These are phyloP conservation scores for Smallanthus sonchifolius DNA, from an alignment of 129 eudicot genomes.

Conservation along the genomic window DNA sequence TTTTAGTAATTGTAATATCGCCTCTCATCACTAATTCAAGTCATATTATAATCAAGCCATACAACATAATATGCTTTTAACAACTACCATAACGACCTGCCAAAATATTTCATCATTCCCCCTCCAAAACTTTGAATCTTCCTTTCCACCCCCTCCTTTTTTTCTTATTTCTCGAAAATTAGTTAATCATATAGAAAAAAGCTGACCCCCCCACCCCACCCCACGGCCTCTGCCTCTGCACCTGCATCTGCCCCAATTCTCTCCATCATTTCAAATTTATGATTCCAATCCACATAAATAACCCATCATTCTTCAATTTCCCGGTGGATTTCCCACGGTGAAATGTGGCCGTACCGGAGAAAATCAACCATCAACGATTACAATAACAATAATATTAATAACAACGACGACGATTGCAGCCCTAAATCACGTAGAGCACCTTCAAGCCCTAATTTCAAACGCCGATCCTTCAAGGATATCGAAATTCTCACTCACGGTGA, in stretches of 20 bases:
- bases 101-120: not conserved
- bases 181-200: slow-evolving; percentile 8
- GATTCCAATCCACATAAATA: not conserved
- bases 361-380: slow-evolving; percentile 12
- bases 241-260: slow-evolving; percentile 26
- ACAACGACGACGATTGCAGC: slow-evolving; percentile 10
- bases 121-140: not conserved
- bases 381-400: not conserved
- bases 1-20: not conserved
- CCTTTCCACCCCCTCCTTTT: not conserved
- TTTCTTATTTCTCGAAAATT: not conserved
- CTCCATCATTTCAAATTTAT: slow-evolving; percentile 4
- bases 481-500: slow-evolving; percentile 38
- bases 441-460: slow-evolving; percentile 32
- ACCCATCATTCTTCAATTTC: not conserved
- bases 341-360: slow-evolving; percentile 69
- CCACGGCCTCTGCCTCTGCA: not conserved
- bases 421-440: slow-evolving; percentile 28
- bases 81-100: slow-evolving; percentile 34
- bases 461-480: slow-evolving; percentile 62
- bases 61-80: not conserved
- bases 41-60: not conserved
- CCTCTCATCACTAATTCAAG: not conserved
- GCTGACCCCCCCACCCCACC: slow-evolving; percentile 23
- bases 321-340: not conserved